Percentiles rank a stretch among this genome's conserved stretches.
Conservation (phyloP, 2,329 filamentous ascomycete species). For the Hyphodiscus sp. region DNA sequence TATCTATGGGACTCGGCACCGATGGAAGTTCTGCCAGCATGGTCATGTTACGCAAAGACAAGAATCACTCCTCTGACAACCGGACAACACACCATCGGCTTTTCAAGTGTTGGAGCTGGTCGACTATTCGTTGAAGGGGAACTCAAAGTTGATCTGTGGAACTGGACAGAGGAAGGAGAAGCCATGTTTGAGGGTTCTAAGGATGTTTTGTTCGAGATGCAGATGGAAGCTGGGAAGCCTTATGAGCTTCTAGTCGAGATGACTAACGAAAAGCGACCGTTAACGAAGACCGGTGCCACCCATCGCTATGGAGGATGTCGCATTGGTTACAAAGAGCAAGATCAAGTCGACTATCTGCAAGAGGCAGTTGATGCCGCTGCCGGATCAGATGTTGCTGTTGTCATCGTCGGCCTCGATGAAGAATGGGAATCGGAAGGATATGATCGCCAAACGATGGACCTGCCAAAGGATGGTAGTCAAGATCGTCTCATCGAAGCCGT, state of each 20-base stretch:
- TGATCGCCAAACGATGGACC: conserved; percentile 55
- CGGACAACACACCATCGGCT: conserved; percentile 59
- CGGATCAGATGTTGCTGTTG: conserved; percentile 58
- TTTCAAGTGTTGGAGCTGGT: conserved; percentile 61
- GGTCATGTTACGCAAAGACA: conserved; percentile 47
- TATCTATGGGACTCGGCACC: conserved; percentile 68
- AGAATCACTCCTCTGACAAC: conserved; percentile 50
- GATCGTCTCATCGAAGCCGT: conserved; percentile 59
- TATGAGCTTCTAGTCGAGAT: conserved; percentile 58
- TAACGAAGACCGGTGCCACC: conserved; percentile 42
- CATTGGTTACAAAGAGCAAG: conserved; percentile 64
- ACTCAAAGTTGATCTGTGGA: conserved; percentile 57
- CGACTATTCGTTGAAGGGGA: conserved; percentile 53
- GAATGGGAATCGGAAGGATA: conserved; percentile 75
- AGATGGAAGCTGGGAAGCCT: conserved; percentile 51
- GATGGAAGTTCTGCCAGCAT: conserved; percentile 52
- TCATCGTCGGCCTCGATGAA: conserved; percentile 63
- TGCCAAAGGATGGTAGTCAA: conserved; percentile 49
- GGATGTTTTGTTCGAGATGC: conserved; percentile 55
- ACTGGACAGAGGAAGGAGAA: conserved; percentile 63
- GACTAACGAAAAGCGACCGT: conserved; percentile 60
- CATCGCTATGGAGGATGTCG: conserved; percentile 66
- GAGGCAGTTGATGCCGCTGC: conserved; percentile 57
- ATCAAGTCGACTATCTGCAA: conserved; percentile 53
- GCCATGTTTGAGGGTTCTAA: conserved; percentile 65